Evolutionary conservation across 176 grass and related monocot genomes (phyloP).

Genomic region (Calamus simplicifolius): DNA sequence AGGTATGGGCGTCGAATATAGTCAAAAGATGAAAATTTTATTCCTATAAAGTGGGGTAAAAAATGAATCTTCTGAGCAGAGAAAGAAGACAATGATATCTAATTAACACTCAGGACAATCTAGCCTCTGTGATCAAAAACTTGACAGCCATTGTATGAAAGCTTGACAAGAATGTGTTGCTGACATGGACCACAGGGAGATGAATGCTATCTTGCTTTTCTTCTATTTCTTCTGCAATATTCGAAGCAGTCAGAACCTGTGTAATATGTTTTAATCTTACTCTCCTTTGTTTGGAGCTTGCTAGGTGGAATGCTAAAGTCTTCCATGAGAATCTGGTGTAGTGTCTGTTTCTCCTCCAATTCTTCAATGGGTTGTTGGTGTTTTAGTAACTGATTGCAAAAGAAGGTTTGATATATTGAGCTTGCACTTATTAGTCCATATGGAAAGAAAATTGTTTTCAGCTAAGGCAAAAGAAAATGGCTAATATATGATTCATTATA

Average conservation of each 20-base stretch:
- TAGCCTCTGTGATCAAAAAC: too few species aligned
- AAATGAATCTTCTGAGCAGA: too few species aligned
- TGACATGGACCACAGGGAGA: background rate
- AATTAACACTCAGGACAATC: too few species aligned
- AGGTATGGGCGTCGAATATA: too few species aligned
- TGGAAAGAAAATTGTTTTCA: background rate
- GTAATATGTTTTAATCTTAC: conserved; percentile 35
- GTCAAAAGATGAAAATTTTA: too few species aligned
- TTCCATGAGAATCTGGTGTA: conserved; percentile 63
- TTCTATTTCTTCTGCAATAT: conserved; percentile 59
- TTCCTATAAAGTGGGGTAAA: too few species aligned
- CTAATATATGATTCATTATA: background rate
- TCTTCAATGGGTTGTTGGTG: conserved; percentile 75
- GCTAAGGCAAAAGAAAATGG: background rate
- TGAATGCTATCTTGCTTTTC: conserved; percentile 32
- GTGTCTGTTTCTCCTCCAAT: conserved; percentile 63
- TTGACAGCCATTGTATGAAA: too few species aligned
- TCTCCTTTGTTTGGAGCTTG: conserved; percentile 33
- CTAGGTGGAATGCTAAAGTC: conserved; percentile 60
- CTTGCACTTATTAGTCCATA: background rate
- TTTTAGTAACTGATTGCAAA: conserved; percentile 45
- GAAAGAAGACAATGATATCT: too few species aligned
- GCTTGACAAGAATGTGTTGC: too few species aligned
- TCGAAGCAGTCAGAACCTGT: conserved; percentile 88
- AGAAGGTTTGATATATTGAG: background rate